phyloP scores from a whole-genome alignment of 1,139 yeast genomes.

The Nematodospora anomalae region DNA sequence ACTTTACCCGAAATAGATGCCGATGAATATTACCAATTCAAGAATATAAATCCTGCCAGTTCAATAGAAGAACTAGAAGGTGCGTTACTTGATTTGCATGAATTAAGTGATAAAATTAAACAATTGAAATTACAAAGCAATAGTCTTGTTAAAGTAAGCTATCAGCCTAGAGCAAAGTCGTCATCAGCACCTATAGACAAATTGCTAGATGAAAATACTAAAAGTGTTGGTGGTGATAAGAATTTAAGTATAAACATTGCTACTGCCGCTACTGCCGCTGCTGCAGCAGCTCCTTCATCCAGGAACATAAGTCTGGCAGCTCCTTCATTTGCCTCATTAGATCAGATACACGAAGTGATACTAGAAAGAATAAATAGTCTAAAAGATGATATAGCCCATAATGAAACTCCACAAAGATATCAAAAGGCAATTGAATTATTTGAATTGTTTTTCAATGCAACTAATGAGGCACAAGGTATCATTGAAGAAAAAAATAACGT shows the following conservation, averaged over 20 bases:
- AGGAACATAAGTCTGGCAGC: not conserved
- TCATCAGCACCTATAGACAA: not conserved
- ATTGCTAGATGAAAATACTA: not conserved
- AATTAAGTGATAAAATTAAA: constrained; percentile 34
- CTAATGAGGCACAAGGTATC: constrained; percentile 14
- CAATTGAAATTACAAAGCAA: constrained; percentile 25
- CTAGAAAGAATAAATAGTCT: constrained; percentile 4
- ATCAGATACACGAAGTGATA: constrained; percentile 3
- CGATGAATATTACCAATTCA: constrained; percentile 13
- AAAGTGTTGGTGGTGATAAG: not conserved
- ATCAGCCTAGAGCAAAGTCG: constrained; percentile 4
- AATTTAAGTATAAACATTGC: not conserved
- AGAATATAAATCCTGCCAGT: constrained; percentile 19
- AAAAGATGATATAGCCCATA: constrained; percentile 3
- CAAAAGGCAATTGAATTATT: constrained; percentile 11
- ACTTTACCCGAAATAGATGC: constrained; percentile 16
- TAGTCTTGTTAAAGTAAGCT: constrained; percentile 5
- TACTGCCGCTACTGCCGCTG: not conserved
- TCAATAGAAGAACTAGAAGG: constrained; percentile 29
- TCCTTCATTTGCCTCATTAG: not conserved
- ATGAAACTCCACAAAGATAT: constrained; percentile 1
- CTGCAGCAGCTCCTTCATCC: not conserved
- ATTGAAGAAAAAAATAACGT: constrained; percentile 15
- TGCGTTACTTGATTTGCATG: constrained; percentile 31
- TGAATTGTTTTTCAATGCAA: constrained; percentile 16